phyloP scores from a whole-genome alignment of 2,329 filamentous ascomycete species.

The Phaeomoniella chlamydospora region DNA sequence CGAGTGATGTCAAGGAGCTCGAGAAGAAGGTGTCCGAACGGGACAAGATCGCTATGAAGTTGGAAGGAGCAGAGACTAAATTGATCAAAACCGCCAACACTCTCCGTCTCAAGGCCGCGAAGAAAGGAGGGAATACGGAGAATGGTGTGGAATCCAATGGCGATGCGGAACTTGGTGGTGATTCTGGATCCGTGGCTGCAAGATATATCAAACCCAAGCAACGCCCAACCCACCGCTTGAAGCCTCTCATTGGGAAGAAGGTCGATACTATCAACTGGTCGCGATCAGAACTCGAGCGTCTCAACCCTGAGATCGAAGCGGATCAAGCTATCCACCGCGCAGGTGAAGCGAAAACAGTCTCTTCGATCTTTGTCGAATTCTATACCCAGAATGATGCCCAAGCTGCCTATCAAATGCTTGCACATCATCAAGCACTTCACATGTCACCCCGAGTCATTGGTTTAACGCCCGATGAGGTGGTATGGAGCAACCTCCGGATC shows the following conservation, averaged over 20 bases:
- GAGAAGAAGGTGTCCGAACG: slow-evolving; percentile 71
- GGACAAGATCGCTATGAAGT: slow-evolving; percentile 61
- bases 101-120: slow-evolving; percentile 51
- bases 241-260: slow-evolving; percentile 63
- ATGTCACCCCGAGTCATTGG: slow-evolving; percentile 80
- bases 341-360: slow-evolving; percentile 50
- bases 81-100: slow-evolving; percentile 68
- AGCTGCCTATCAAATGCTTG: slow-evolving; percentile 69
- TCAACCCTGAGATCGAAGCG: slow-evolving; percentile 57
- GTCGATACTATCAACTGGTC: slow-evolving; percentile 92
- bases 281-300: slow-evolving; percentile 59
- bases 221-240: slow-evolving; percentile 62
- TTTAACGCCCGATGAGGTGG: slow-evolving; percentile 63
- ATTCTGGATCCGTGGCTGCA: slow-evolving; percentile 57
- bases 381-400: slow-evolving; percentile 70
- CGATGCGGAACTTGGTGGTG: slow-evolving; percentile 42
- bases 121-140: slow-evolving; percentile 36
- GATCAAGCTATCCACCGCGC: slow-evolving; percentile 52
- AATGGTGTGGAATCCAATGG: slow-evolving; percentile 23
- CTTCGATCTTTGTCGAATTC: slow-evolving; percentile 86
- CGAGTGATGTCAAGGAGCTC: slow-evolving; percentile 60
- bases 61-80: slow-evolving; percentile 78
- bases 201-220: slow-evolving; percentile 62
- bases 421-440: slow-evolving; percentile 74
- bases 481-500: slow-evolving; percentile 76